A percentile compares a stretch with the other conserved stretches of the same genome.
Conservation (phyloP, 257 asterid species). For the Scutellaria galericulata region DNA sequence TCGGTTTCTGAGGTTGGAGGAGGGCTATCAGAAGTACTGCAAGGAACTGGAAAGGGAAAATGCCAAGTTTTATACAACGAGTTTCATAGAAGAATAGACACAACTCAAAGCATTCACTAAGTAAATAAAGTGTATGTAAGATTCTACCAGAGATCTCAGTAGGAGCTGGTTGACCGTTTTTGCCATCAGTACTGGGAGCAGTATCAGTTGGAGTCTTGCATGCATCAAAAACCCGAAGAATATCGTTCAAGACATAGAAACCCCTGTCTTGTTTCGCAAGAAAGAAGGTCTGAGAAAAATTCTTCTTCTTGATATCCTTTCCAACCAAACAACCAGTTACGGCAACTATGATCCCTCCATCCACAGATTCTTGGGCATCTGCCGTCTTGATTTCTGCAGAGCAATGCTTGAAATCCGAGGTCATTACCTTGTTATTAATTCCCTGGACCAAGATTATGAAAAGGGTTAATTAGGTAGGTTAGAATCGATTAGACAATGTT, state of each 20-base stretch:
- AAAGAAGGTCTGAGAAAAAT: constrained; percentile 63
- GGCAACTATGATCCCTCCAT: constrained; percentile 53
- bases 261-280: constrained; percentile 61
- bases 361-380: constrained; percentile 54
- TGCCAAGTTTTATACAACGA: neutral
- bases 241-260: constrained; percentile 65
- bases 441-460: constrained; percentile 45
- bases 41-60: constrained; percentile 27
- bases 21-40: neutral
- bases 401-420: constrained; percentile 52
- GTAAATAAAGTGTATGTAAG: neutral
- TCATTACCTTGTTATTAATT: constrained; percentile 56
- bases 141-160: constrained; percentile 36
- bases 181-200: constrained; percentile 7
- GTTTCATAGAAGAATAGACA: neutral
- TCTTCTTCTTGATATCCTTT: constrained; percentile 38
- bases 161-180: constrained; percentile 22
- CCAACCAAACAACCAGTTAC: constrained; percentile 51
- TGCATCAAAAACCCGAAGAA: constrained; percentile 41
- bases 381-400: constrained; percentile 35
- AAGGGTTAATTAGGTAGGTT: no score
- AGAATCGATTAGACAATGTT: neutral
- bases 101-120: neutral
- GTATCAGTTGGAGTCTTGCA: constrained; percentile 13
- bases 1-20: constrained; percentile 14